Conservation (phyloP, 2,329 filamentous ascomycete genomes). For the Coniochaeta sp. region DNA sequence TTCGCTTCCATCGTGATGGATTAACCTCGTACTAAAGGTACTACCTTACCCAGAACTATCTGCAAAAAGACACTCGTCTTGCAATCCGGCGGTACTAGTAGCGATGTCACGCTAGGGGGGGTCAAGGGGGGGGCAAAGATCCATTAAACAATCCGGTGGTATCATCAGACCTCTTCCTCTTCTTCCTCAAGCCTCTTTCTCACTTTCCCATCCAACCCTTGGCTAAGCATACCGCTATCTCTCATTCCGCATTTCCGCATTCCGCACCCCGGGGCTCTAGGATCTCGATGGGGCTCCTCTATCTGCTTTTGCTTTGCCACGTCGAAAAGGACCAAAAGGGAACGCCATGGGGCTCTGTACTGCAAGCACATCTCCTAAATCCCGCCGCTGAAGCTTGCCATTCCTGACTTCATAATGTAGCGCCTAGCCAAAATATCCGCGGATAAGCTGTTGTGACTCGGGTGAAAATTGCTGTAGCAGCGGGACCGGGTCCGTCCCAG, state of each 20-base stretch:
- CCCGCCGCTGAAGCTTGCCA: not conserved
- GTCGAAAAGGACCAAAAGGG: no score
- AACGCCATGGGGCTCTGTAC: no score
- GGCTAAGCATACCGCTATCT: not conserved
- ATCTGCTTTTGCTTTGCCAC: no score
- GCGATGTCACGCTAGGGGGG: not conserved
- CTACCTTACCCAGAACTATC: not conserved
- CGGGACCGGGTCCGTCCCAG: constrained; percentile 68
- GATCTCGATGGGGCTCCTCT: no score
- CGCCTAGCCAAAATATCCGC: constrained; percentile 64
- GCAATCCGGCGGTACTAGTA: not conserved
- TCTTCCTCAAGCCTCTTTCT: not conserved
- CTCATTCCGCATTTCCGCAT: constrained; percentile 1
- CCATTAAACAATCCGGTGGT: not conserved
- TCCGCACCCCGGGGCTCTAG: no score
- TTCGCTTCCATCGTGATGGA: not conserved
- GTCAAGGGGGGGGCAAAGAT: no score
- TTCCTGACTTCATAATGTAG: not conserved
- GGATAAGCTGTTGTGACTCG: constrained; percentile 74
- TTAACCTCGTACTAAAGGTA: not conserved
- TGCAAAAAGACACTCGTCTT: not conserved
- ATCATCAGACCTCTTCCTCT: not conserved
- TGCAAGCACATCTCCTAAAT: no score
- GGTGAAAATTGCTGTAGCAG: constrained; percentile 68
- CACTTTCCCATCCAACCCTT: no score